Base-by-base conservation (phyloP, 108 stramenopile genomes). In the Nannochloropsis gaditana region DNA sequence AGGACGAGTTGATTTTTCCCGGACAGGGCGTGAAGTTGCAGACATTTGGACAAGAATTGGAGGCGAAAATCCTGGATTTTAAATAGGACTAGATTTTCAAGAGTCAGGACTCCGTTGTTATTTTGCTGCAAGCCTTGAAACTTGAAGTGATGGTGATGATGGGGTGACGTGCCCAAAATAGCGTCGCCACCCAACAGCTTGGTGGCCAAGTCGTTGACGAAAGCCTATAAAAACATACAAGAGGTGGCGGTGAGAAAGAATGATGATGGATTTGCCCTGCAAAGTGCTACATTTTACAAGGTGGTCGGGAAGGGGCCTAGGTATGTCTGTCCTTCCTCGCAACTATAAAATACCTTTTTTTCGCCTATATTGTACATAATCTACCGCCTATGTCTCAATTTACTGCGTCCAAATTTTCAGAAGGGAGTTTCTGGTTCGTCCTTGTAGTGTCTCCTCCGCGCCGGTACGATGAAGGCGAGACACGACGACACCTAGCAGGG, bases 181-280 rank as follows among this genome's bases (percentile, higher is more conserved):
- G 59, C 59, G 19, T 73, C 19, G 59, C 59, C 59, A 6, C 59
- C 59, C 4, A 73, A n/a, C 15, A 73, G 59, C n/a, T 73, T 73
- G 59, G 59, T n/a, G n/a, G 59, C 59, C 8, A 73, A n/a, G 59
- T 73, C 59, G 59, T 73, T 73, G 59, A 73, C n/a, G 59, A 73
- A 73, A n/a, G 59, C 4, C 59, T 73, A n/a, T 73, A n/a, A 73
- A n/a, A n/a, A n/a, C 2, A 73, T 10, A 1, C 5, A n/a, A n/a
- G 59, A 73, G 3, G 59, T 5, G 15, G 59, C 19, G n/a, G 59
- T 4, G n/a, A 73, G 59, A 73, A 50, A 73, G n/a, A n/a, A 2
- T n/a, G 8, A 5, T 5, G 59, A 73, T n/a, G 59, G 3, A 1
- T n/a, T 15, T n/a, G 19, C 59, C 4, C 2, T 73, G 59, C 59